Evolutionary conservation across 768 basidiomycete genomes (phyloP).

Genomic region (Lentinula raphanica): DNA sequence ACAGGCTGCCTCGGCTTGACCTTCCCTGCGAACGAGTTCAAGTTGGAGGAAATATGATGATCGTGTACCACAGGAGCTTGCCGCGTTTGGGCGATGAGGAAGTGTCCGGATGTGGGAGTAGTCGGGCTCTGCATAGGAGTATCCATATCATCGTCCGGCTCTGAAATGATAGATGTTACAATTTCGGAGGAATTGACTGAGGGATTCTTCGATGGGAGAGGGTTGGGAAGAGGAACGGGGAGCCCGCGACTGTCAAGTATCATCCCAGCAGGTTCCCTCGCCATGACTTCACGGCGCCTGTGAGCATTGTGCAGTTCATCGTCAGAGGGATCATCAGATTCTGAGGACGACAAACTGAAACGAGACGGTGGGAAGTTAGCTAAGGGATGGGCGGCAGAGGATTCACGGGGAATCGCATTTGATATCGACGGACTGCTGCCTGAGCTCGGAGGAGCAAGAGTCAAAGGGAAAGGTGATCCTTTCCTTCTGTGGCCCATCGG

Average conservation of each 20-base stretch:
- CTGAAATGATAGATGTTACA: not conserved
- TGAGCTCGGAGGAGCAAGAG: not conserved
- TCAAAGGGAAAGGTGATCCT: slow-evolving; percentile 5
- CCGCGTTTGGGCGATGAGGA: not conserved
- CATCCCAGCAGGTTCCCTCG: not conserved
- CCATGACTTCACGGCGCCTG: not conserved
- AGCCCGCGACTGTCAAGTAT: not conserved
- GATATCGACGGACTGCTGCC: not conserved
- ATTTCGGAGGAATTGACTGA: not conserved
- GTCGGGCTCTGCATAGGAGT: not conserved
- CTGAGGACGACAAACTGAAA: not conserved
- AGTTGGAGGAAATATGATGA: not conserved
- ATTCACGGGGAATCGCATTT: not conserved
- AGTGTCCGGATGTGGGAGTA: not conserved
- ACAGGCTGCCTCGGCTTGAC: not conserved
- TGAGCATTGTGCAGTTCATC: not conserved
- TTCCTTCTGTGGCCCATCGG: slow-evolving; percentile 5
- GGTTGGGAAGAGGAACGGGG: not conserved
- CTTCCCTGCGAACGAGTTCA: not conserved
- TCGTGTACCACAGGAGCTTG: not conserved
- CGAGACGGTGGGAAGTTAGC: too few relatives aligned
- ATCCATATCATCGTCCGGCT: not conserved
- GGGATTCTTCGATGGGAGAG: not conserved
- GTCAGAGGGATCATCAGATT: not conserved
- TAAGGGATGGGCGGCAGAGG: not conserved